Evolutionary conservation across 305 asterid species (phyloP).

Genomic region (Fraxinus xanthoxyloides): DNA sequence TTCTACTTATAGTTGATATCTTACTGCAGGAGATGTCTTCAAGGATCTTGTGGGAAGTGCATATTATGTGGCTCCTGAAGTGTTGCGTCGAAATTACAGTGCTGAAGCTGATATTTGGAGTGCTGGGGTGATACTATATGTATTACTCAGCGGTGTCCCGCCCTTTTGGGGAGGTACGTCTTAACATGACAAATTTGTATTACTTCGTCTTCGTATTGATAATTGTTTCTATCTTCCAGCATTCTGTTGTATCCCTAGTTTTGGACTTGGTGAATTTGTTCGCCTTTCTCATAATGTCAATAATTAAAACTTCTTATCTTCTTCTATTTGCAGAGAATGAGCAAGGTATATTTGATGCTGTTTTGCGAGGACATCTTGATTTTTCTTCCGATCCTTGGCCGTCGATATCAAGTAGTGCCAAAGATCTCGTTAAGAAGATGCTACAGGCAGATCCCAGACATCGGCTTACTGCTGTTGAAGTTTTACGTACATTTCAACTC

Average conservation of each 20-base stretch:
- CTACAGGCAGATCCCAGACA: conserved; percentile 72
- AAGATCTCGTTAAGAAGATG: conserved; percentile 96
- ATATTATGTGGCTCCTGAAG: conserved; percentile 93
- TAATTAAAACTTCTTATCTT: not conserved
- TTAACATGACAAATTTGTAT: not conserved
- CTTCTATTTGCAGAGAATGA: conserved; percentile 62
- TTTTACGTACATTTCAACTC: conserved; percentile 56
- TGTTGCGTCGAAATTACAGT: conserved; percentile 72
- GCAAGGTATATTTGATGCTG: conserved; percentile 74
- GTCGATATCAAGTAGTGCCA: conserved; percentile 85
- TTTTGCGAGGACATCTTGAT: conserved; percentile 77
- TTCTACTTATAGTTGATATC: conserved; percentile 10
- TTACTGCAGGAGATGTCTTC: conserved; percentile 68
- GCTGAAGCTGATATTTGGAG: conserved; percentile 95
- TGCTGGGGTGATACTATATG: conserved; percentile 86
- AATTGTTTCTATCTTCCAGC: not conserved
- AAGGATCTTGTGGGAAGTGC: conserved; percentile 93
- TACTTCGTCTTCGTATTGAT: not conserved
- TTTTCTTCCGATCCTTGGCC: conserved; percentile 93
- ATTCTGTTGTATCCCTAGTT: not conserved
- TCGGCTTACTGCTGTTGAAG: conserved; percentile 71
- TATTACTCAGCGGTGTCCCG: conserved; percentile 84
- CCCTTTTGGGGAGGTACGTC: conserved; percentile 93
- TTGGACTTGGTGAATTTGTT: not conserved
- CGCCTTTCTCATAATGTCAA: not conserved